Percentiles rank a stretch among this genome's conserved stretches.
Evolutionary conservation across 2,329 filamentous ascomycete genomes (phyloP).

Genomic region (Emergomyces africanus): DNA sequence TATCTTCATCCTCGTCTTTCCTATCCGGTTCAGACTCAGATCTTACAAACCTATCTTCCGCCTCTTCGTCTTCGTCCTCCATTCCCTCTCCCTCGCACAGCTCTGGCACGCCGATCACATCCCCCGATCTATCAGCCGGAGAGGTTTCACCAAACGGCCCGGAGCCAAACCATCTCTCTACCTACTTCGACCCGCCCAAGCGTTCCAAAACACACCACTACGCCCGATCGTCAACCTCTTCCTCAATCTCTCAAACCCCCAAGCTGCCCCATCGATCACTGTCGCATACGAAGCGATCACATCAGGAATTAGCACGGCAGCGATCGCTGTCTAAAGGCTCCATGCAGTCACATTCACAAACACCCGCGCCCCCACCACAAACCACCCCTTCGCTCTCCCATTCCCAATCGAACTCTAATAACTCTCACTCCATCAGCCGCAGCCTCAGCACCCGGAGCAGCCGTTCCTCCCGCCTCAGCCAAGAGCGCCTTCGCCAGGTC

Average conservation of each 20-base stretch:
- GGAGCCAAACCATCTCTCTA: slow-evolving; percentile 43
- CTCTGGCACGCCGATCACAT: slow-evolving; percentile 35
- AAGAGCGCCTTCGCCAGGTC: slow-evolving; percentile 20
- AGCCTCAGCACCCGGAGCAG: slow-evolving; percentile 22
- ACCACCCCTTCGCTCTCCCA: slow-evolving; percentile 18
- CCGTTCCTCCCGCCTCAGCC: slow-evolving; percentile 13
- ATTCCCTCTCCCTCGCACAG: slow-evolving; percentile 41
- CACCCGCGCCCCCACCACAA: slow-evolving; percentile 25
- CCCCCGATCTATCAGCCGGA: slow-evolving; percentile 33
- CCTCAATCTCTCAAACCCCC: slow-evolving; percentile 40
- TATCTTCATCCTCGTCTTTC: slow-evolving; percentile 41
- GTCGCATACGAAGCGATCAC: slow-evolving; percentile 80
- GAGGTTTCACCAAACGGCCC: slow-evolving; percentile 35
- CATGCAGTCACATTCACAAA: background rate
- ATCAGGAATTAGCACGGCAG: slow-evolving; percentile 60
- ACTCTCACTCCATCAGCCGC: slow-evolving; percentile 12
- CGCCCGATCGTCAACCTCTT: slow-evolving; percentile 24
- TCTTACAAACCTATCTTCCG: slow-evolving; percentile 35
- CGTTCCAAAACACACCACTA: slow-evolving; percentile 50
- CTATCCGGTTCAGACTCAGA: slow-evolving; percentile 50
- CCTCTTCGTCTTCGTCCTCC: slow-evolving; percentile 40
- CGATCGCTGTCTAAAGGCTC: slow-evolving; percentile 45
- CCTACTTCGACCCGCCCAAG: slow-evolving; percentile 54
- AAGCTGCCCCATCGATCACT: slow-evolving; percentile 64
- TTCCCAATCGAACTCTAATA: background rate